Base-by-base conservation (phyloP, 1,139 yeast species). In the Saccharomyces hybrid region DNA sequence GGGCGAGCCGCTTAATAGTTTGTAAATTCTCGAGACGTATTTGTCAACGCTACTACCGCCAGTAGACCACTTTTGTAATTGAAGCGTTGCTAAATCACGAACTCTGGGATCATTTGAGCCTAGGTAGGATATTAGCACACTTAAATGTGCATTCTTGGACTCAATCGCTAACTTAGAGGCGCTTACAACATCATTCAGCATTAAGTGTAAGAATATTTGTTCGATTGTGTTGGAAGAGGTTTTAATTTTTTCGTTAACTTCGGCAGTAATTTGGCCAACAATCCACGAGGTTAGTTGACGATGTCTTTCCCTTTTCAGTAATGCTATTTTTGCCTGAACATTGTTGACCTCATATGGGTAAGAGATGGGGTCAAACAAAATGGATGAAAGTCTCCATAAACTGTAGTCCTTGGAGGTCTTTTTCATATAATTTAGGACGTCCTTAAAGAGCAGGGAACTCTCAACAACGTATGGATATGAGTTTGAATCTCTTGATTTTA, bases 101-200 rank as follows among this genome's bases (percentile, higher is more conserved):
- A 86, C 83, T 0, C 77, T 74, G 0, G 76, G 75, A 61, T 84
- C 87, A 60, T 85, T 83, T 0, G 93, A 80, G 47, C 88, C 96
- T 12, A 86, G 71, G 51, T 87, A 71, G 0, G 96, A 78, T n/a
- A 91, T 70, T 28, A 88, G 64, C 0, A 81, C 82, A 0, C 96
- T 82, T 38, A 91, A 71, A 67, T 90, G 96, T 8, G 78, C 71
- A 63, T 86, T 86, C 11, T 77, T 77, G 0, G 85, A 71, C 24
- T 77, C 73, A 3, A 83, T 71, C 0, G 96, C 90, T 1, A 73
- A 59, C 42, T 75, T 74, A 7, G 86, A 76, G 0, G 98, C 97
- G 32, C 75, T 74, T 9, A 77, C 73, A 48, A 88, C 66, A 54
- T 84, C 79, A 51, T 87, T 83, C 3, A 80, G 75, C 49, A 84